Evolutionary conservation across 495 filamentous ascomycete species (phyloP).

Genomic region (Talaromyces thailandensis): DNA sequence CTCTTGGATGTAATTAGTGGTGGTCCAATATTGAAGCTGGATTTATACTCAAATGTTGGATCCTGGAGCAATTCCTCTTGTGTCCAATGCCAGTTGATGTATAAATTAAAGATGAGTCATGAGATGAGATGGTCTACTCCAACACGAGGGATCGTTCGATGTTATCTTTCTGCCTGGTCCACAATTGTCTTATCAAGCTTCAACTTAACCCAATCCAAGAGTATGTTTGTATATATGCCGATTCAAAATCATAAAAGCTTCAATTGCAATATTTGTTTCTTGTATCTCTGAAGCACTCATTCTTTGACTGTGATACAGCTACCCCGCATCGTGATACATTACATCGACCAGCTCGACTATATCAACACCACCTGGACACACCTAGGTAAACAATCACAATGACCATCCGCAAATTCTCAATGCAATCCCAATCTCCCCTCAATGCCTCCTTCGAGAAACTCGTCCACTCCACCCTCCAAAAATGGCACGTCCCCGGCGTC

Average conservation of each 20-base stretch:
- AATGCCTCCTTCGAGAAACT: background rate
- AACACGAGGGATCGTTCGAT: background rate
- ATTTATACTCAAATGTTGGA: no score
- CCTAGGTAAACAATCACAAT: background rate
- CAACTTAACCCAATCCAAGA: background rate
- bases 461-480: background rate
- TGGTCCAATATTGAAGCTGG: no score
- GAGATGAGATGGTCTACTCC: background rate
- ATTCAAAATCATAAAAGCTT: no score
- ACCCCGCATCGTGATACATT: background rate
- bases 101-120: background rate
- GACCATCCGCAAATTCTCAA: background rate
- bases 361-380: background rate
- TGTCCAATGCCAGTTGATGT: no score
- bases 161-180: background rate
- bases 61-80: no score
- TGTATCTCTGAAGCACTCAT: no score
- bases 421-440: background rate
- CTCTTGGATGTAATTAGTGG: no score
- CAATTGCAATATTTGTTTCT: background rate
- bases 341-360: background rate
- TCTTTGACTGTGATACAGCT: no score
- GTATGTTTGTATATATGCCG: no score
- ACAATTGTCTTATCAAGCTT: background rate
- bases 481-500: slow-evolving; percentile 30